These are phyloP conservation scores for Leccinum griseonigrum DNA, from an alignment of 1,284 basidiomycete species.

Conservation along the genomic window DNA sequence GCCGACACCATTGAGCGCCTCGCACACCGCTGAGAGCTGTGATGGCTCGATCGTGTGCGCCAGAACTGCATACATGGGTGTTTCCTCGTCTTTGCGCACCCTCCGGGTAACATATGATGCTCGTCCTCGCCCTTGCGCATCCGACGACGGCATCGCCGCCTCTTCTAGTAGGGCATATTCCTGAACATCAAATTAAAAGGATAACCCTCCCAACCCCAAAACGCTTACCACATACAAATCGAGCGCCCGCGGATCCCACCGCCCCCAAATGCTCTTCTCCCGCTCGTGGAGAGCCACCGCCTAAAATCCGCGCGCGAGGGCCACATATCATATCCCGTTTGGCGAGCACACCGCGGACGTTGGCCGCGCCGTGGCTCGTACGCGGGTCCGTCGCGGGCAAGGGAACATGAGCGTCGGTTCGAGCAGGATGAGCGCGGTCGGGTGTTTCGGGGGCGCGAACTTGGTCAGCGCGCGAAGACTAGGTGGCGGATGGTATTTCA, in stretches of 20 bases:
- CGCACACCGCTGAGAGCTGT: slow-evolving; percentile 23
- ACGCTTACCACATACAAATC: slow-evolving; percentile 26
- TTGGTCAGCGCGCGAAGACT: slow-evolving; percentile 26
- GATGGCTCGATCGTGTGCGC: slow-evolving; percentile 28
- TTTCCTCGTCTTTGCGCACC: slow-evolving; percentile 33
- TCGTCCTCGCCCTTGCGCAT: not conserved
- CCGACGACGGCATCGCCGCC: not conserved
- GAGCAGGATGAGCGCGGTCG: slow-evolving; percentile 23
- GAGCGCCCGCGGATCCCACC: slow-evolving; percentile 28
- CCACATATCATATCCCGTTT: slow-evolving; percentile 26
- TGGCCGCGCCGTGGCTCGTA: slow-evolving; percentile 27
- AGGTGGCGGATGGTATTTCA: not conserved
- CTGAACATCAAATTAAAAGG: slow-evolving; percentile 5
- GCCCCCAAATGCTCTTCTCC: slow-evolving; percentile 22
- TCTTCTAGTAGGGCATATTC: slow-evolving; percentile 27
- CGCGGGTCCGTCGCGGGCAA: slow-evolving; percentile 27
- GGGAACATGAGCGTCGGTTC: slow-evolving; percentile 35
- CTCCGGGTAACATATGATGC: slow-evolving; percentile 19
- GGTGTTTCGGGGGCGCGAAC: slow-evolving; percentile 13
- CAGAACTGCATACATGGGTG: slow-evolving; percentile 26
- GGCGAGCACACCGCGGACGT: slow-evolving; percentile 24
- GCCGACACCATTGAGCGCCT: slow-evolving; percentile 9
- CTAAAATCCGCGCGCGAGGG: slow-evolving; percentile 19
- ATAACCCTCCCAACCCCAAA: not conserved
- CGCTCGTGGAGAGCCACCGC: slow-evolving; percentile 18